Evolutionary conservation across 2,329 filamentous ascomycete species (phyloP), one percentile per base, ranked within the genome.

Genomic region (Xylaria multiplex): DNA sequence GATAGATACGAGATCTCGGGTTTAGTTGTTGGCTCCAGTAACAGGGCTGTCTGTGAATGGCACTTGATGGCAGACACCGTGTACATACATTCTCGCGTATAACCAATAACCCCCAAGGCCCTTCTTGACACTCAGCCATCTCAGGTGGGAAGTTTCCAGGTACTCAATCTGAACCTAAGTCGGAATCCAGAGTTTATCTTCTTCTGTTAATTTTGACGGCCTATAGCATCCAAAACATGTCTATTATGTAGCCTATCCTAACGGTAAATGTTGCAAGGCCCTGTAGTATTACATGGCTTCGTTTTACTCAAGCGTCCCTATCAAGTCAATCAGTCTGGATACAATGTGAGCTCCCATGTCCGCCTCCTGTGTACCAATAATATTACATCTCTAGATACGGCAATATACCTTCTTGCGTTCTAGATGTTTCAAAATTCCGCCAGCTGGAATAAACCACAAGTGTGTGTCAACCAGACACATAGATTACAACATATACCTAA

Each of bases 401-500:
- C 14, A 24, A 13, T 48, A 56, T 56, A 45, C 19, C 22, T 7
- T 40, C 37, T 40, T 14, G 9, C 40, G 19, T 6, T 54, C 35
- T 22, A 3, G 2, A 11, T 9, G 37, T 40, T 48, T 49, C 27
- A 35, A 4, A 52, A 6, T 53, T 24, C 35, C 19, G 16, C 11
- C 6, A 1, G 4, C 6, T 6, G 2, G 2, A 4, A 2, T 11
- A 14, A 40, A 54, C 16, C 19, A 40, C 8, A 0, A 40, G n/a
- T 6, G 32, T 40, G 3, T 54, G n/a, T 40, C 48, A 43, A 19
- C 9, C n/a, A 4, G 22, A 4, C 50, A 7, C 13, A 32, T 6
- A 30, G 22, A 53, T 69, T 57, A 69, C 40, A 67, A 43, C 30
- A 70, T 60, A 59, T 66, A 70, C 24, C 67, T 58, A 61, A 68